phyloP scores from a whole-genome alignment of 2,329 filamentous ascomycete species.

The Scopulariopsis brevicaulis region DNA sequence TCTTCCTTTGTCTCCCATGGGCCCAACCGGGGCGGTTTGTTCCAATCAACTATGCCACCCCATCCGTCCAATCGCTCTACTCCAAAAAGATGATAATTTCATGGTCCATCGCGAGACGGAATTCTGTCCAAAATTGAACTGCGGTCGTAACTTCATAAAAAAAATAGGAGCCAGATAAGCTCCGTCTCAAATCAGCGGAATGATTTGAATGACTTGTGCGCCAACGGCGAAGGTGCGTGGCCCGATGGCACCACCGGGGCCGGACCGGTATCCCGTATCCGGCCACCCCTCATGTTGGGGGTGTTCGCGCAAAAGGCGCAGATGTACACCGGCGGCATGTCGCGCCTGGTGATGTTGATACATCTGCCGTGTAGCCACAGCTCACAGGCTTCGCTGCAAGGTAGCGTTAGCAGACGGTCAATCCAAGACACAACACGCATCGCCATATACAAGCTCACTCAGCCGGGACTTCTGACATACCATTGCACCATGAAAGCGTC shows the following conservation, averaged over 20 bases:
- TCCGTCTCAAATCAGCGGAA: slow-evolving; percentile 20
- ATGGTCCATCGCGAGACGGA: background rate
- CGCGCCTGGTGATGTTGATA: slow-evolving; percentile 44
- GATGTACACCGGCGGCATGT: slow-evolving; percentile 50
- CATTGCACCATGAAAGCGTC: slow-evolving; percentile 52
- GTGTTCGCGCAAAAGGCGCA: slow-evolving; percentile 53
- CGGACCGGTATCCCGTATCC: slow-evolving; percentile 23
- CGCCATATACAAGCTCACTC: background rate
- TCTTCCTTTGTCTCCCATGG: background rate
- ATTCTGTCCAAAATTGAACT: background rate
- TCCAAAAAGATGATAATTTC: background rate
- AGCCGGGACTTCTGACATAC: slow-evolving; percentile 27
- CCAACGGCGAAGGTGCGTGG: slow-evolving; percentile 22
- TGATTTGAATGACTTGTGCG: slow-evolving; percentile 29
- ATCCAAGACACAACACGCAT: background rate
- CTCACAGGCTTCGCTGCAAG: slow-evolving; percentile 48
- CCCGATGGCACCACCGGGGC: background rate
- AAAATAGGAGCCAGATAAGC: too few relatives aligned
- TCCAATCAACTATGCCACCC: background rate
- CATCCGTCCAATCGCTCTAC: background rate
- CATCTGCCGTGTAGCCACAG: slow-evolving; percentile 55
- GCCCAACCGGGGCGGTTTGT: background rate
- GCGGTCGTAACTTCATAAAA: background rate
- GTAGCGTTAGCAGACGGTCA: background rate
- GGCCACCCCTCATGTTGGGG: slow-evolving; percentile 37